phyloP scores from a whole-genome alignment of 2,329 filamentous ascomycete genomes.

The Intubia oerlemansii region DNA sequence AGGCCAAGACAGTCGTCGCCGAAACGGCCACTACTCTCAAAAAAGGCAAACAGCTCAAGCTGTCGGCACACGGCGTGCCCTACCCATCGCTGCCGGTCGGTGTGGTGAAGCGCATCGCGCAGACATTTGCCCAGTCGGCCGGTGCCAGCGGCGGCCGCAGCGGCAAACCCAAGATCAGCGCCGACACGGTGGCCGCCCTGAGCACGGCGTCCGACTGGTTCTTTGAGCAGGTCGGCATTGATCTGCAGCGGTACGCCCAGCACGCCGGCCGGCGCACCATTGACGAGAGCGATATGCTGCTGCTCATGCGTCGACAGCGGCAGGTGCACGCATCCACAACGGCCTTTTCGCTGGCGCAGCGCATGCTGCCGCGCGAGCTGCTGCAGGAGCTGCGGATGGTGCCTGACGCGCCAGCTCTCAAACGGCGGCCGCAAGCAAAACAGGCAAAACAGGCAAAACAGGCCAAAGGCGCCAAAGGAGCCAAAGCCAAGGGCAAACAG shows the following conservation, averaged over 20 bases:
- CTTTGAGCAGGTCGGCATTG: constrained; percentile 70
- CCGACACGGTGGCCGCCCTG: constrained; percentile 53
- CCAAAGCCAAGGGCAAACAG: too few species aligned
- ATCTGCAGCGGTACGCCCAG: constrained; percentile 56
- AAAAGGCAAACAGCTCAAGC: constrained; percentile 25
- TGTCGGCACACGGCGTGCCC: constrained; percentile 51
- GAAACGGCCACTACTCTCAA: not conserved
- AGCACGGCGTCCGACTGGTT: constrained; percentile 76
- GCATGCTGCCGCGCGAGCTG: constrained; percentile 60
- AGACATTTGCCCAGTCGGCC: constrained; percentile 46
- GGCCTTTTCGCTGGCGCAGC: constrained; percentile 67
- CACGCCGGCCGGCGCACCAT: constrained; percentile 73
- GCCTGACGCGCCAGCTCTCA: constrained; percentile 28
- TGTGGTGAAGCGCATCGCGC: constrained; percentile 54
- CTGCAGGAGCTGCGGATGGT: constrained; percentile 64
- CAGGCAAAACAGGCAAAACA: too few species aligned
- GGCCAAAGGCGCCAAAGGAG: not conserved
- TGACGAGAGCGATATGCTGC: constrained; percentile 63
- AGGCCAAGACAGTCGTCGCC: too few species aligned
- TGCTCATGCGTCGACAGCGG: constrained; percentile 66
- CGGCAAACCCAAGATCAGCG: constrained; percentile 47
- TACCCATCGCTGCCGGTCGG: constrained; percentile 54
- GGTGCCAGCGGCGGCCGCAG: constrained; percentile 35
- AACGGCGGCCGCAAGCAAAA: constrained; percentile 16
- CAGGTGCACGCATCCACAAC: constrained; percentile 52